Evolutionary conservation across 345 rosid species (phyloP).

Genomic region (Gossypium turneri): DNA sequence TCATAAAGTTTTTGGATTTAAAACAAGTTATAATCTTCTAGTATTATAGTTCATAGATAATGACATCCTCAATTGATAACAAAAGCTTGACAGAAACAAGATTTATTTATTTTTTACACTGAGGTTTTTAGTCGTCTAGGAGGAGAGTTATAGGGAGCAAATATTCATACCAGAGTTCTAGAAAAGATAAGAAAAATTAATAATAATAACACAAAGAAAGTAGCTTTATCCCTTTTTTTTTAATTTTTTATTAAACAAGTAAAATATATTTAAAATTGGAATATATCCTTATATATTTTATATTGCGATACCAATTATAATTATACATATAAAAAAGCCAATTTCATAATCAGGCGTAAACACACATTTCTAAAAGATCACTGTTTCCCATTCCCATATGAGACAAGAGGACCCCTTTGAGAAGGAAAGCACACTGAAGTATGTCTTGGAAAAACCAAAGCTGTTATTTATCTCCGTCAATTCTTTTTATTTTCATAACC

Average conservation of each 20-base stretch:
- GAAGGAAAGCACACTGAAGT: conserved; percentile 34
- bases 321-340: background rate
- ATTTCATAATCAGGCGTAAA: conserved; percentile 8
- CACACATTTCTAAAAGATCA: conserved; percentile 14
- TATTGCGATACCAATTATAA: too few relatives aligned
- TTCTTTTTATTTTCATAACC: conserved; percentile 8
- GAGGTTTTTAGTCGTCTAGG: too few relatives aligned
- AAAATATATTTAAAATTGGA: too few relatives aligned
- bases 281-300: too few relatives aligned
- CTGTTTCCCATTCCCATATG: conserved; percentile 27
- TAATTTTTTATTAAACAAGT: too few relatives aligned
- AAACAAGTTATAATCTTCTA: background rate
- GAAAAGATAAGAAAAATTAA: background rate
- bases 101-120: too few relatives aligned
- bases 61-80: background rate
- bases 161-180: background rate
- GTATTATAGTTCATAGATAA: background rate
- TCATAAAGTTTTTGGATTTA: conserved; percentile 12
- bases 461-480: background rate
- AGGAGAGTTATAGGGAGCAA: background rate
- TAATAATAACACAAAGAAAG: background rate
- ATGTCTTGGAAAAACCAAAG: conserved; percentile 17
- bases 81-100: background rate
- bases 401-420: conserved; percentile 42
- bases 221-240: background rate